Conservation (phyloP, 2,329 filamentous ascomycete species). For the Elsinoe fawcettii region DNA sequence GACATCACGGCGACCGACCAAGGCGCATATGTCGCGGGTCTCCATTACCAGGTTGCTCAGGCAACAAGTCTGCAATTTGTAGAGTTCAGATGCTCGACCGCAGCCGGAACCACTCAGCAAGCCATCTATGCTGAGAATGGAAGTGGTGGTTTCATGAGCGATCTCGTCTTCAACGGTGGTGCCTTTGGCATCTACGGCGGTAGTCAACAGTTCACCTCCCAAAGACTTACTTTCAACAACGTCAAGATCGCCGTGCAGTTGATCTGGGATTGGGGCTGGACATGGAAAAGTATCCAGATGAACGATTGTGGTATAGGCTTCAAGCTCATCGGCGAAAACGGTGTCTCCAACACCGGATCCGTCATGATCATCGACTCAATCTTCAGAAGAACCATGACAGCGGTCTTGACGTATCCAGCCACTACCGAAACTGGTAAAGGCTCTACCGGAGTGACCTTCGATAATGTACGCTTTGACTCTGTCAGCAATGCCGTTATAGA, state of each 20-base stretch:
- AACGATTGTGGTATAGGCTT: too few relatives aligned
- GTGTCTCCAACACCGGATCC: too few relatives aligned
- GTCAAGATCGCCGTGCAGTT: constrained; percentile 76
- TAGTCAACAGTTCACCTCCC: constrained; percentile 79
- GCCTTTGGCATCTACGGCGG: constrained; percentile 54
- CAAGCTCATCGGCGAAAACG: too few relatives aligned
- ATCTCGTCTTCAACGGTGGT: constrained; percentile 75
- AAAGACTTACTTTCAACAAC: constrained; percentile 72
- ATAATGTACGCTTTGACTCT: too few relatives aligned
- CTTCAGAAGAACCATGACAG: too few relatives aligned
- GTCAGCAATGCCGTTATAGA: too few relatives aligned
- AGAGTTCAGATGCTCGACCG: constrained; percentile 14
- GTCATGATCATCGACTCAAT: too few relatives aligned
- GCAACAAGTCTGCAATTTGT: constrained; percentile 53
- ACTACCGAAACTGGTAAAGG: too few relatives aligned
- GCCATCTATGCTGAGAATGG: constrained; percentile 58
- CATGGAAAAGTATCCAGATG: too few relatives aligned
- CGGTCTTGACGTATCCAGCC: too few relatives aligned
- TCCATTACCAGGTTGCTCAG: constrained; percentile 63
- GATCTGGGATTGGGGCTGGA: constrained; percentile 96
- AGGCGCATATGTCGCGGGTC: constrained; percentile 34
- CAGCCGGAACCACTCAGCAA: constrained; percentile 20
- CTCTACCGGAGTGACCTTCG: too few relatives aligned
- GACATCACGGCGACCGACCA: constrained; percentile 35
- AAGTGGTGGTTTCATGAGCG: constrained; percentile 68